Conservation (phyloP, 306 rosid species). For the Mimosa bimucronata region DNA sequence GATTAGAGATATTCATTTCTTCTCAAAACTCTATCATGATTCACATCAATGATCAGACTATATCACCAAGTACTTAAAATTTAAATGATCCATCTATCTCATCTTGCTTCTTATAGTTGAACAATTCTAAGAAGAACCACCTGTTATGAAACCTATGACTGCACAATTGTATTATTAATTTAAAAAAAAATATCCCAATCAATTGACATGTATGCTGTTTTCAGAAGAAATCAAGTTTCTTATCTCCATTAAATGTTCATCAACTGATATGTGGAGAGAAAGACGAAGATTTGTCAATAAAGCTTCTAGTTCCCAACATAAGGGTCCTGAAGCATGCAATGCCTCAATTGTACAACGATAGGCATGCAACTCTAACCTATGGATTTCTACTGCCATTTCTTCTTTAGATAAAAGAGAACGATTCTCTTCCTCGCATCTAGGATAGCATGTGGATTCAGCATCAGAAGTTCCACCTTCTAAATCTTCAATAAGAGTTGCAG, state of each 20-base stretch:
- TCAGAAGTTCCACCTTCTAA: constrained; percentile 55
- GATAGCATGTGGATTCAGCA: constrained; percentile 66
- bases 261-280: constrained; percentile 89
- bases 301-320: constrained; percentile 97
- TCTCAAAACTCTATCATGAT: constrained; percentile 52
- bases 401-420: constrained; percentile 51
- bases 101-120: constrained; percentile 73
- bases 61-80: constrained; percentile 48
- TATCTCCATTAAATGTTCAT: constrained; percentile 90
- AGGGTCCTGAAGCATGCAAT: constrained; percentile 92
- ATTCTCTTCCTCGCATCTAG: constrained; percentile 54
- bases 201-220: constrained; percentile 69
- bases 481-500: constrained; percentile 60
- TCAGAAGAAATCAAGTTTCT: constrained; percentile 81
- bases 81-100: constrained; percentile 50
- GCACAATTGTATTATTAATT: constrained; percentile 42
- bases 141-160: constrained; percentile 49
- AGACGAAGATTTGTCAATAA: constrained; percentile 95
- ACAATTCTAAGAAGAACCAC: constrained; percentile 44
- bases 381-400: constrained; percentile 76
- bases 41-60: constrained; percentile 42
- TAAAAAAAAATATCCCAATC: constrained; percentile 49
- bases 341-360: constrained; percentile 95
- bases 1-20: constrained; percentile 44
- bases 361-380: constrained; percentile 95